Conservation (phyloP, 1,139 yeast genomes). For the Geotrichum klebahnii region DNA sequence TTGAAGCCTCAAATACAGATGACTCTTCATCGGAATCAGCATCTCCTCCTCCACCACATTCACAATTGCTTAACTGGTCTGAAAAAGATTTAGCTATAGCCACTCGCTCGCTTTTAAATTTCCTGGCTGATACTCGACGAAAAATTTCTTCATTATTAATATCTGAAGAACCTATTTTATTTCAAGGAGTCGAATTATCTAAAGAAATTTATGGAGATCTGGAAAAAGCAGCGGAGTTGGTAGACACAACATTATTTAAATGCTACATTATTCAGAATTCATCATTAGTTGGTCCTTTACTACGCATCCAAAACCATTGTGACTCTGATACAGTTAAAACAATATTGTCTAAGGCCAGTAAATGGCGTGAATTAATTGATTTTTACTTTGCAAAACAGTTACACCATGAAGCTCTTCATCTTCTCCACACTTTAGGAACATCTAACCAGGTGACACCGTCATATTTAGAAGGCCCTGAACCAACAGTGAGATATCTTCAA, state of each 20-base stretch:
- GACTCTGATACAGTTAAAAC: not conserved
- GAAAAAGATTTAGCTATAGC: constrained; percentile 39
- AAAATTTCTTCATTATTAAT: constrained; percentile 28
- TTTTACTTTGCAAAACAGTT: constrained; percentile 63
- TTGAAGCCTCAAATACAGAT: constrained; percentile 5
- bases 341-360: constrained; percentile 48
- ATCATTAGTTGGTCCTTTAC: constrained; percentile 73
- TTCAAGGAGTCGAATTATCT: constrained; percentile 1
- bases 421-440: constrained; percentile 44
- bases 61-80: constrained; percentile 24
- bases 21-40: too few relatives aligned
- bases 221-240: constrained; percentile 45
- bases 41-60: too few relatives aligned
- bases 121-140: constrained; percentile 50
- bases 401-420: constrained; percentile 65
- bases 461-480: constrained; percentile 42
- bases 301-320: constrained; percentile 72
- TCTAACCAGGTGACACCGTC: constrained; percentile 12
- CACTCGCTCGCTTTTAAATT: constrained; percentile 53
- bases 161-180: constrained; percentile 4
- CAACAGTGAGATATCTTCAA: constrained; percentile 62
- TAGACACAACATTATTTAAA: constrained; percentile 76
- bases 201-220: constrained; percentile 7
- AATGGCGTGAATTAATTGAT: constrained; percentile 69
- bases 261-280: constrained; percentile 68